Conservation (phyloP, 192 early-diverging fungal species). For the Mortierella antarctica region DNA sequence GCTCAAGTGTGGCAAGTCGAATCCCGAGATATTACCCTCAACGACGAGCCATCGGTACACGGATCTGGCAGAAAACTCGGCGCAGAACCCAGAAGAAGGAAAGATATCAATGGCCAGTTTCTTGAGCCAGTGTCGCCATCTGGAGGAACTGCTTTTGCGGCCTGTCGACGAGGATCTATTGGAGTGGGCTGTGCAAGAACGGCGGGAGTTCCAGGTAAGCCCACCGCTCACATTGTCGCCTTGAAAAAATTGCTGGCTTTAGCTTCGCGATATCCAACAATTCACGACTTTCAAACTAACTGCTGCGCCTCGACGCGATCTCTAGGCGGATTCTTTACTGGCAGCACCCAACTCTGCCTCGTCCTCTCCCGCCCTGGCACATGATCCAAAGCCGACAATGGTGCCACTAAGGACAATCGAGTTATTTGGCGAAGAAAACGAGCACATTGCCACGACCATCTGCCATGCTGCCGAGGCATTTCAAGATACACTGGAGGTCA, state of each 20-base stretch:
- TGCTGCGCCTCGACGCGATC: not conserved
- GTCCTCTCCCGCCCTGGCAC: not conserved
- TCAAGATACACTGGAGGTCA: constrained; percentile 49
- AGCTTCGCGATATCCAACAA: too few species aligned
- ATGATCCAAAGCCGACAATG: not conserved
- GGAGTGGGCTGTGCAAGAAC: constrained; percentile 50
- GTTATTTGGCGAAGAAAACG: constrained; percentile 37
- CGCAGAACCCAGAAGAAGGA: not conserved
- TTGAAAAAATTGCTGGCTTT: not conserved
- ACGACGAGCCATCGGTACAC: not conserved
- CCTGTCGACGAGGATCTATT: constrained; percentile 37
- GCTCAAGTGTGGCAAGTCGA: constrained; percentile 34
- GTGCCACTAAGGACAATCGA: constrained; percentile 34
- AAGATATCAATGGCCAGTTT: constrained; percentile 26
- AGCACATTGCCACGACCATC: constrained; percentile 40
- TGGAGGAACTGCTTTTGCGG: constrained; percentile 33
- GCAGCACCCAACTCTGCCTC: constrained; percentile 3
- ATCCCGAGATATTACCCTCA: not conserved
- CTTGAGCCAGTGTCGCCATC: constrained; percentile 37
- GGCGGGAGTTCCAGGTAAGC: constrained; percentile 22
- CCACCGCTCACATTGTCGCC: not conserved
- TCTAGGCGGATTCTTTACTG: constrained; percentile 9
- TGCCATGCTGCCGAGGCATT: constrained; percentile 47
- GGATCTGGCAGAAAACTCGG: not conserved
- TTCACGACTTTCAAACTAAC: not conserved